Evolutionary conservation across 352 stramenopile species (phyloP).

Genomic region (Globisporangium acanthophoron): DNA sequence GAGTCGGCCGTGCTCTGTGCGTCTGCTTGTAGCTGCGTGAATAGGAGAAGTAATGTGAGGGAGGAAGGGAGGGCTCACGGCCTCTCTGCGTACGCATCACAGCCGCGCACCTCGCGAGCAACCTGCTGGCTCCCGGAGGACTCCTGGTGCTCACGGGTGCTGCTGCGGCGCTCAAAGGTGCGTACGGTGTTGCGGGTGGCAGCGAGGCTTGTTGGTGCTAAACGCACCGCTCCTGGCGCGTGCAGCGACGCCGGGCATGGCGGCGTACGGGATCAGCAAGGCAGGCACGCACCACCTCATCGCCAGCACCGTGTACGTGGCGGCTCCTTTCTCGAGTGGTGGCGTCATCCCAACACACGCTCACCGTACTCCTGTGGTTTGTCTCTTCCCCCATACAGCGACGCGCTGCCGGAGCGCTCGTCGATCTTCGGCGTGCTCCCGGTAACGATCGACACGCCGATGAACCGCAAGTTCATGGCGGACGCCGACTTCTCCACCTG

Average conservation of each 20-base stretch:
- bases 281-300: conserved; percentile 87
- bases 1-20: conserved; percentile 70
- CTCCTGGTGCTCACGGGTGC: conserved; percentile 83
- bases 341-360: not conserved
- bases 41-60: too few relatives aligned
- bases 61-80: not conserved
- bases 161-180: conserved; percentile 65
- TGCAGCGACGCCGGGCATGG: conserved; percentile 69
- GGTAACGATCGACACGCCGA: conserved; percentile 83
- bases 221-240: not conserved
- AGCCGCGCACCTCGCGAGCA: conserved; percentile 81
- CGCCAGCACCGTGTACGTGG: conserved; percentile 69
- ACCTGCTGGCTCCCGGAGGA: conserved; percentile 50
- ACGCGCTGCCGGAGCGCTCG: conserved; percentile 42
- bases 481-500: conserved; percentile 81
- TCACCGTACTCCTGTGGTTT: not conserved
- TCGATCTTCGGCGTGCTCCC: conserved; percentile 69
- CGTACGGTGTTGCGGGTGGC: not conserved
- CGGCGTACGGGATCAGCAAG: conserved; percentile 88
- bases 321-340: too few relatives aligned
- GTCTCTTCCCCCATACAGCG: conserved; percentile 17
- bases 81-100: not conserved
- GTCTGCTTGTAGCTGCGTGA: conserved; percentile 3
- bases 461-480: conserved; percentile 86
- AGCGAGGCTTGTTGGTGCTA: not conserved